These are phyloP conservation scores for Verticillium isaacii DNA, from an alignment of 2,329 filamentous ascomycete species.

Conservation along the genomic window DNA sequence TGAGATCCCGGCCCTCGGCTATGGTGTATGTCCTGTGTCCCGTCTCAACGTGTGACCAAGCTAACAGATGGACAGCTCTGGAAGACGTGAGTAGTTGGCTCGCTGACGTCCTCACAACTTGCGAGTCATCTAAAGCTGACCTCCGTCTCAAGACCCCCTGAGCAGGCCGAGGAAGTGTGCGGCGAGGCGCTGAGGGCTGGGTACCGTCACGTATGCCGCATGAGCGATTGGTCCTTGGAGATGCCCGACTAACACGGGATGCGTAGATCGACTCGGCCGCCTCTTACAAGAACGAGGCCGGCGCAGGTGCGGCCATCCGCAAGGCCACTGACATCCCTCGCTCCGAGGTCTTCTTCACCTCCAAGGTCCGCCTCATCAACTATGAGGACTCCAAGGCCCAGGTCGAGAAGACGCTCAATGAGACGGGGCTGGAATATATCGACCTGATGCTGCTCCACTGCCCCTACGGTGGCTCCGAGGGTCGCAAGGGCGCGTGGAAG, in stretches of 20 bases:
- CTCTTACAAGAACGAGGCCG: slow-evolving; percentile 45
- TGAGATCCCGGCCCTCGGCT: slow-evolving; percentile 47
- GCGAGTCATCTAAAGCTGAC: slow-evolving; percentile 1
- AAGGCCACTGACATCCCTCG: slow-evolving; percentile 35
- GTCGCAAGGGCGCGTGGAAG: slow-evolving; percentile 55
- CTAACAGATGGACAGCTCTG: slow-evolving; percentile 36
- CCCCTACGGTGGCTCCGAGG: slow-evolving; percentile 52
- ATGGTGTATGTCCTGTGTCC: slow-evolving; percentile 37
- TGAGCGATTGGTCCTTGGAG: not conserved
- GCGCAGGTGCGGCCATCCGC: slow-evolving; percentile 39
- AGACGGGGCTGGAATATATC: slow-evolving; percentile 60
- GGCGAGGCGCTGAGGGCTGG: slow-evolving; percentile 43
- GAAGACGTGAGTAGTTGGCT: slow-evolving; percentile 37
- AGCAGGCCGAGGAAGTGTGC: slow-evolving; percentile 30
- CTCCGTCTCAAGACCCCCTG: slow-evolving; percentile 22
- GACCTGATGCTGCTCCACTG: slow-evolving; percentile 62
- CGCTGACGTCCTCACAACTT: not conserved
- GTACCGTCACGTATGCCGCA: slow-evolving; percentile 44
- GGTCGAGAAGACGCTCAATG: slow-evolving; percentile 57
- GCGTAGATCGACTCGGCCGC: slow-evolving; percentile 43
- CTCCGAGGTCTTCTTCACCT: slow-evolving; percentile 49
- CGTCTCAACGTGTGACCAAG: slow-evolving; percentile 5
- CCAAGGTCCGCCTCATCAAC: slow-evolving; percentile 40
- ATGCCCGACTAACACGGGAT: not conserved
- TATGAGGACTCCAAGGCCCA: slow-evolving; percentile 63